Conservation (phyloP, 805 yeast species). For the Lipomyces orientalis region DNA sequence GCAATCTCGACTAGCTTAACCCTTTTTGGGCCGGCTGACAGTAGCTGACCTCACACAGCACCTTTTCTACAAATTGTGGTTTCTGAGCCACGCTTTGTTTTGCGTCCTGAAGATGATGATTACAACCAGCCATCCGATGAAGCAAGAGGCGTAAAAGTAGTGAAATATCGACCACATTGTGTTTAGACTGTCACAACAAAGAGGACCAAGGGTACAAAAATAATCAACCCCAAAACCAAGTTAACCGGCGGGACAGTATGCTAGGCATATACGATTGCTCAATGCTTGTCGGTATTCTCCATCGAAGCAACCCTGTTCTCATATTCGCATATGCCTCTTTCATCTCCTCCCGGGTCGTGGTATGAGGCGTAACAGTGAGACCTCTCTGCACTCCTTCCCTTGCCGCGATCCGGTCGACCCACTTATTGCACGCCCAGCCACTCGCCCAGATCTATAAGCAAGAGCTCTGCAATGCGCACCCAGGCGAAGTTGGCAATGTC, state of each 20-base stretch:
- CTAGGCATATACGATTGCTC: background rate
- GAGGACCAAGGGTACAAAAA: too few species aligned
- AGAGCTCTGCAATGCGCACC: conserved; percentile 21
- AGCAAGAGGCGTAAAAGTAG: too few species aligned
- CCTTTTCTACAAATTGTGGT: too few species aligned
- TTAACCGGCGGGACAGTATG: background rate
- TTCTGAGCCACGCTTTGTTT: too few species aligned
- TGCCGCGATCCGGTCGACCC: conserved; percentile 91
- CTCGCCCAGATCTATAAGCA: conserved; percentile 37
- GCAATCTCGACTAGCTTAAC: too few species aligned
- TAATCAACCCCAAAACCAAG: too few species aligned
- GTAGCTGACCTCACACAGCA: too few species aligned
- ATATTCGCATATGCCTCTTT: background rate
- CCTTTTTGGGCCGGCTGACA: too few species aligned
- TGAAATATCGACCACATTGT: too few species aligned
- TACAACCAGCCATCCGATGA: too few species aligned
- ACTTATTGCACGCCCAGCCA: conserved; percentile 76
- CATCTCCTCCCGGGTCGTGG: background rate
- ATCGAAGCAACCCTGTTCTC: conserved; percentile 4
- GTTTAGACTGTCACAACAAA: too few species aligned
- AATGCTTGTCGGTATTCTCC: conserved; percentile 16
- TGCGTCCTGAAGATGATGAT: too few species aligned
- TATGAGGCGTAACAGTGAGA: conserved; percentile 36
- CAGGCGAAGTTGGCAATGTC: conserved; percentile 43
- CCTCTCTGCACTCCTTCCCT: conserved; percentile 69